Conservation (phyloP, 306 rosid species). For the Amphicarpaea edgeworthii region DNA sequence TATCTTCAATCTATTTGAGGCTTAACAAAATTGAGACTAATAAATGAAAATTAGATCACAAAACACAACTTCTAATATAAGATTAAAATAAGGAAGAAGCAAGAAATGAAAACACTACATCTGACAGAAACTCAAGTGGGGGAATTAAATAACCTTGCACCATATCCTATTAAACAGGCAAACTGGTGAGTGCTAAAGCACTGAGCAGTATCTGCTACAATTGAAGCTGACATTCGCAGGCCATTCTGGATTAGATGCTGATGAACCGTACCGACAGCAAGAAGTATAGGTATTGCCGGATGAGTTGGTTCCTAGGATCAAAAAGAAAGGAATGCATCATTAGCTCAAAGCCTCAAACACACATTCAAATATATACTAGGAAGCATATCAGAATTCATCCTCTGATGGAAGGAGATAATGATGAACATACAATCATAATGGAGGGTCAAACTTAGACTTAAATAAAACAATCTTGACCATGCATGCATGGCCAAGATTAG, state of each 20-base stretch:
- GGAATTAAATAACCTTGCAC: conserved; percentile 82
- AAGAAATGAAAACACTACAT: conserved; percentile 31
- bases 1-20: conserved; percentile 21
- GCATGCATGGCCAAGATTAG: background rate
- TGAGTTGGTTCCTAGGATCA: conserved; percentile 82
- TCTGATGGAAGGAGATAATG: background rate
- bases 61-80: conserved; percentile 2
- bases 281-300: conserved; percentile 96
- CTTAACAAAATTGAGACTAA: conserved; percentile 30
- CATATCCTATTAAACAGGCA: conserved; percentile 98
- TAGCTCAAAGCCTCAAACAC: conserved; percentile 29
- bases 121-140: conserved; percentile 31
- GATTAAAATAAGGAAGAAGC: conserved; percentile 27
- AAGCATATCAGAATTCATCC: background rate
- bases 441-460: background rate
- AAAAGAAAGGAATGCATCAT: conserved; percentile 41
- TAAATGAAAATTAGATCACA: conserved; percentile 15
- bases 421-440: background rate
- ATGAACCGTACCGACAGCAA: conserved; percentile 97
- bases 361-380: background rate
- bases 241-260: conserved; percentile 98
- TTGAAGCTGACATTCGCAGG: conserved; percentile 88
- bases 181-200: conserved; percentile 99
- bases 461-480: background rate
- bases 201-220: conserved; percentile 94